These are phyloP conservation scores for Starmerella vaccinii DNA, from an alignment of 805 yeast genomes.

Conservation along the genomic window DNA sequence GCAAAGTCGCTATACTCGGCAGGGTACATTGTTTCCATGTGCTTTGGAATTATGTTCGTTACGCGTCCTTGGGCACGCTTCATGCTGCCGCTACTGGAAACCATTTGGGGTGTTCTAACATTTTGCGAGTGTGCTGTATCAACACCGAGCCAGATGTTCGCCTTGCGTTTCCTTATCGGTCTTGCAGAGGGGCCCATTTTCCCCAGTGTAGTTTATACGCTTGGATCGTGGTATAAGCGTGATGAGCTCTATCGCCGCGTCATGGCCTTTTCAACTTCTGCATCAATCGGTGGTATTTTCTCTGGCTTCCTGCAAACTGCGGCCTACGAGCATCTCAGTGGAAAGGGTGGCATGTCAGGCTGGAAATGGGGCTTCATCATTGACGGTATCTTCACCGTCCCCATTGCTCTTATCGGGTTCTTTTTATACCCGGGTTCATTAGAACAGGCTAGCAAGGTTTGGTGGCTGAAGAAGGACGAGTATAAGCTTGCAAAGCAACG, in stretches of 20 bases:
- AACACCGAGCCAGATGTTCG: constrained; percentile 32
- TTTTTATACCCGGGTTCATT: constrained; percentile 48
- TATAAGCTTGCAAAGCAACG: constrained; percentile 29
- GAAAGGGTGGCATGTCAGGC: constrained; percentile 37
- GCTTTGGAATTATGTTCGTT: constrained; percentile 33
- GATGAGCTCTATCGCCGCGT: constrained; percentile 37
- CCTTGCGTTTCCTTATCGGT: constrained; percentile 38
- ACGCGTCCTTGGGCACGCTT: constrained; percentile 31
- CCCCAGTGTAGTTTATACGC: constrained; percentile 35
- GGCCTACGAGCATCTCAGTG: constrained; percentile 35
- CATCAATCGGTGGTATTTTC: constrained; percentile 37
- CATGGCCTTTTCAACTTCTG: constrained; percentile 35
- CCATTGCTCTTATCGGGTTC: constrained; percentile 34
- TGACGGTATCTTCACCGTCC: constrained; percentile 43
- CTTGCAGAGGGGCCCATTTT: constrained; percentile 38
- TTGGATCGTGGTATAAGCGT: constrained; percentile 40
- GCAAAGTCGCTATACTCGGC: constrained; percentile 37
- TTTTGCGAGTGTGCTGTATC: constrained; percentile 31
- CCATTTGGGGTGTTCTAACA: constrained; percentile 34
- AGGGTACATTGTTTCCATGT: constrained; percentile 42
- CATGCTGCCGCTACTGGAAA: constrained; percentile 32
- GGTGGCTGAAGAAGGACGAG: constrained; percentile 31
- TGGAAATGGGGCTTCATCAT: constrained; percentile 65
- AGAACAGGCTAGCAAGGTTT: constrained; percentile 30
- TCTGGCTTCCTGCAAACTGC: constrained; percentile 40